Conservation (phyloP, 805 yeast genomes). For the Vanderwaltozyma tropicalis region DNA sequence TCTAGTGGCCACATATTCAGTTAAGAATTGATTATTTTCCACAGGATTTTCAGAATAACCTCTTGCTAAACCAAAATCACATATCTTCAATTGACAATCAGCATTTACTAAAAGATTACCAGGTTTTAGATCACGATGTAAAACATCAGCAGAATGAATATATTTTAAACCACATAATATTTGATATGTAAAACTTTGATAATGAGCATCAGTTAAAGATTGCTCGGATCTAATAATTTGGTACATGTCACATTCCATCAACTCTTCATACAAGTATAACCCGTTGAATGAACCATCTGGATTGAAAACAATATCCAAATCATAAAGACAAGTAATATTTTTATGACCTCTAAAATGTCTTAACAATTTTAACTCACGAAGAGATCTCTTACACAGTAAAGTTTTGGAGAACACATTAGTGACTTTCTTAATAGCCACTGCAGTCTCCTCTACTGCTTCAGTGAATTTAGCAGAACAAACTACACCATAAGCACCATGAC, state of each 20-base stretch:
- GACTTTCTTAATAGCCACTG: constrained; percentile 89
- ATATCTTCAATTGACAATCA: constrained; percentile 90
- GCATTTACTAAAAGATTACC: constrained; percentile 89
- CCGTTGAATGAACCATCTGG: constrained; percentile 77
- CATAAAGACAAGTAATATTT: constrained; percentile 90
- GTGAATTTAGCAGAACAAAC: constrained; percentile 88
- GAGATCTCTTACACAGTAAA: constrained; percentile 81
- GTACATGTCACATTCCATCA: constrained; percentile 98
- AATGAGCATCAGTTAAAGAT: constrained; percentile 87
- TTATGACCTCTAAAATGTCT: constrained; percentile 94
- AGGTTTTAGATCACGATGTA: constrained; percentile 91
- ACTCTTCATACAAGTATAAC: constrained; percentile 84
- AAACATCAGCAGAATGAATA: constrained; percentile 83
- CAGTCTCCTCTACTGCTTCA: constrained; percentile 58
- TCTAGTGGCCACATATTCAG: constrained; percentile 95
- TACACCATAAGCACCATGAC: constrained; percentile 97
- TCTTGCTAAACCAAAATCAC: constrained; percentile 96
- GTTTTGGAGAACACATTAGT: constrained; percentile 89
- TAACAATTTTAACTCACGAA: constrained; percentile 79
- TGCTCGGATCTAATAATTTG: constrained; percentile 93
- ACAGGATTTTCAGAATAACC: constrained; percentile 77
- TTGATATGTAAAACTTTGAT: constrained; percentile 87
- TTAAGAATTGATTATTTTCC: constrained; percentile 80
- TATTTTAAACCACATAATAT: constrained; percentile 82
- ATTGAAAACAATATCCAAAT: constrained; percentile 68